phyloP scores from a whole-genome alignment of 805 yeast species.

The Candida michaelii region DNA sequence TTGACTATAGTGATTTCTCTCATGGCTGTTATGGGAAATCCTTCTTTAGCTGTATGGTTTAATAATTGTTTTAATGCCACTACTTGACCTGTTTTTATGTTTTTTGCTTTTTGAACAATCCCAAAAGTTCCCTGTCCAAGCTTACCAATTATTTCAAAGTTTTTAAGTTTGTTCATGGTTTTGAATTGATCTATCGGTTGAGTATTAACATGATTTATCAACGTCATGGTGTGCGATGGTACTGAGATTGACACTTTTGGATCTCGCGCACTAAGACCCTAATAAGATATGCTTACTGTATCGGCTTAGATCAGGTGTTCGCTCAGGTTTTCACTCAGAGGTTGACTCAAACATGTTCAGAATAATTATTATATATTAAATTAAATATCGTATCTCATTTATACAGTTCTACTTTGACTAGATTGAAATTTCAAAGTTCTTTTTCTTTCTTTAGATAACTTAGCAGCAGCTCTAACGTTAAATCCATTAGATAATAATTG shows the following conservation, averaged over 20 bases:
- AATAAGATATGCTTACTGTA: too few relatives aligned
- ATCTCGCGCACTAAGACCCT: too few relatives aligned
- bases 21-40: slow-evolving; percentile 92
- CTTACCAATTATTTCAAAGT: slow-evolving; percentile 35
- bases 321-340: too few relatives aligned
- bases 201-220: neutral
- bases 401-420: neutral
- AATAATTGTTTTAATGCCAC: slow-evolving; percentile 89
- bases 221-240: neutral
- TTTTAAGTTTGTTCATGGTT: slow-evolving; percentile 32
- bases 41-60: slow-evolving; percentile 74
- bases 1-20: slow-evolving; percentile 86
- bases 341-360: too few relatives aligned
- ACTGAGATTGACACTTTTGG: neutral
- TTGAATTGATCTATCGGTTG: slow-evolving; percentile 20
- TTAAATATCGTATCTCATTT: neutral
- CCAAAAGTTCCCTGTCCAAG: slow-evolving; percentile 53
- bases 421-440: slow-evolving; percentile 20
- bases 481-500: slow-evolving; percentile 79
- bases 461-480: slow-evolving; percentile 60
- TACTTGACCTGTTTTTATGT: slow-evolving; percentile 49
- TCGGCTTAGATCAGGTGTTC: too few relatives aligned
- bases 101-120: slow-evolving; percentile 78
- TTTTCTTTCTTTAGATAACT: slow-evolving; percentile 38
- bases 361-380: neutral